Evolutionary conservation across 169 alveolate genomes (phyloP).

Genomic region (Neospora caninum): DNA sequence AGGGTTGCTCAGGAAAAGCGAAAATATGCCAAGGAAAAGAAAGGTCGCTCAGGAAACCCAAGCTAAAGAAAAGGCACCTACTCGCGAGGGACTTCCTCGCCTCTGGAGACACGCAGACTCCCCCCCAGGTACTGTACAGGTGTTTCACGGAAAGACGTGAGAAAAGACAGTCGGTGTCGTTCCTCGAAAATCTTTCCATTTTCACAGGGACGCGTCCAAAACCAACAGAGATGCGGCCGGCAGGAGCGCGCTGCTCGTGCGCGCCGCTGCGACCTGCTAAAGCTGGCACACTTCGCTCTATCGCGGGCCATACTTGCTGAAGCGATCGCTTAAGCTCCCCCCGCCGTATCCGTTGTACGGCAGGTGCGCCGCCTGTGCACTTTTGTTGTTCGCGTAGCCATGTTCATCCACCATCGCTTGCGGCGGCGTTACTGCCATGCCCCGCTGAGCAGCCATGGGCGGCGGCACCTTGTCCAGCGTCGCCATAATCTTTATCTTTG

Average conservation of each 20-base stretch:
- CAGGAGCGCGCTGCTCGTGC: neutral
- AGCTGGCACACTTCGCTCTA: neutral
- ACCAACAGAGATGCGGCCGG: neutral
- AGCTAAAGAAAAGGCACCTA: neutral
- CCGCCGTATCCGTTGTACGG: conserved; percentile 20
- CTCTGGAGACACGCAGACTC: neutral
- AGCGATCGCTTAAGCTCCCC: conserved; percentile 12
- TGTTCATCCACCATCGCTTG: conserved; percentile 54
- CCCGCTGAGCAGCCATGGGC: conserved; percentile 64
- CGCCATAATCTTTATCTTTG: conserved; percentile 59
- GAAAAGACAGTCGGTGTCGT: too few species aligned
- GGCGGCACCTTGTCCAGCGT: conserved; percentile 66
- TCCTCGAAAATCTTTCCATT: too few species aligned
- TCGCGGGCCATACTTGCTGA: conserved; percentile 32
- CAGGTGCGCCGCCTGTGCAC: neutral
- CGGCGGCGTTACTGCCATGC: conserved; percentile 60
- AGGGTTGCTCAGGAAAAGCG: neutral
- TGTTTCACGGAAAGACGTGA: neutral
- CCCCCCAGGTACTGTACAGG: neutral
- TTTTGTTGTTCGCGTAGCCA: neutral
- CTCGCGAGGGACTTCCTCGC: neutral
- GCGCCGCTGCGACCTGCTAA: neutral
- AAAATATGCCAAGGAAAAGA: neutral
- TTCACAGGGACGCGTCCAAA: neutral
- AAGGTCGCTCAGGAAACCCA: neutral